A percentile compares a stretch with the other conserved stretches of the same genome.
Conservation (phyloP, 2,329 filamentous ascomycete genomes). For the Cytospora leucostoma region DNA sequence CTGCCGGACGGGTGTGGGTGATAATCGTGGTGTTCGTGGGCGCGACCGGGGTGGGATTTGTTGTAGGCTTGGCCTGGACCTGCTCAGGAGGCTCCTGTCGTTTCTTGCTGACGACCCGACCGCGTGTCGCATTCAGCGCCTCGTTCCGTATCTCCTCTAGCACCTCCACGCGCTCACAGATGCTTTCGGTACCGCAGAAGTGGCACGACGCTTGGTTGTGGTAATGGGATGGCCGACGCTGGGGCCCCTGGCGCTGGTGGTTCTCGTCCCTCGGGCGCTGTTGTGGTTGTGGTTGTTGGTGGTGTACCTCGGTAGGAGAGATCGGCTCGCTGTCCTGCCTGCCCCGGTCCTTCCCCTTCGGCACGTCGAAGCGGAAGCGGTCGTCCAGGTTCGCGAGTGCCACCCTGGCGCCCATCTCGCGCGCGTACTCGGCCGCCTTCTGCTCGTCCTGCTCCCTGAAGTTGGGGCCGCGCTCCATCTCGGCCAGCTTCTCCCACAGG, state of each 20-base stretch:
- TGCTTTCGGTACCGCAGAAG: constrained; percentile 2
- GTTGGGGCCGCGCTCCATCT: constrained; percentile 8
- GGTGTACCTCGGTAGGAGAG: constrained; percentile 7
- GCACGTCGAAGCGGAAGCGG: constrained; percentile 10
- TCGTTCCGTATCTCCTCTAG: neutral
- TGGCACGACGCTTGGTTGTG: neutral
- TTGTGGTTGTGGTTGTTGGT: neutral
- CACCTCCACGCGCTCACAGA: neutral
- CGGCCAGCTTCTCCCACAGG: constrained; percentile 30
- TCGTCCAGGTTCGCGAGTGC: constrained; percentile 13
- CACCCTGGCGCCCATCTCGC: neutral
- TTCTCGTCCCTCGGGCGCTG: too few species aligned
- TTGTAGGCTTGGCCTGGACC: neutral
- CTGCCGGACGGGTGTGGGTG: neutral
- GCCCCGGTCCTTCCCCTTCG: neutral
- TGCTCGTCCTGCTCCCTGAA: constrained; percentile 6
- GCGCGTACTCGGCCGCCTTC: constrained; percentile 13
- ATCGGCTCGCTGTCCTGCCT: constrained; percentile 15
- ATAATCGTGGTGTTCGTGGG: neutral
- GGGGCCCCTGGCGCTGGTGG: too few species aligned
- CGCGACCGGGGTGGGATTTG: neutral
- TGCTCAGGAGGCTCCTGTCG: neutral
- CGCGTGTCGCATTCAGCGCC: constrained; percentile 2
- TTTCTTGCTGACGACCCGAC: neutral
- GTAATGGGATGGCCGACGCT: neutral